Conservation (phyloP, 164 flowering plant species). For the Magnolia changhungtana region DNA sequence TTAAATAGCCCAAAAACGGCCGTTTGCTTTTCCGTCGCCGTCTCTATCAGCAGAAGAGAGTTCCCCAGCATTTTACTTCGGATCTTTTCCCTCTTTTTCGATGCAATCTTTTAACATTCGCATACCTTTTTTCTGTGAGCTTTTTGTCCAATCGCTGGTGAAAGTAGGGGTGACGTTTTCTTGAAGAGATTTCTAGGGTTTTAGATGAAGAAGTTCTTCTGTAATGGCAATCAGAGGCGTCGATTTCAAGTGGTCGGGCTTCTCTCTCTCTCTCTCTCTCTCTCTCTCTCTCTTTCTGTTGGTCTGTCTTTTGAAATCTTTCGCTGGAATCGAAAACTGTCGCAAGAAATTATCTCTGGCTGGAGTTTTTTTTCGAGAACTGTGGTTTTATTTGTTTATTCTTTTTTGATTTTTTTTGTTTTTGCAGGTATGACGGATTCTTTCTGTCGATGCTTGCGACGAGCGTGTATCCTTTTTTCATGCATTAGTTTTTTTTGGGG, state of each 20-base stretch:
- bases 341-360: not conserved
- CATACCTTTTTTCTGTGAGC: no score
- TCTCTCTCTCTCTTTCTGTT: not conserved
- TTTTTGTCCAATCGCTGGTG: no score
- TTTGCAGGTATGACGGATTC: constrained; percentile 94
- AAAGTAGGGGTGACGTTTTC: not conserved
- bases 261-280: not conserved
- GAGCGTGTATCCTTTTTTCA: constrained; percentile 79
- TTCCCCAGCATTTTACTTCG: no score
- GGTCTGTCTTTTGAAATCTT: not conserved
- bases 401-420: not conserved
- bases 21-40: no score
- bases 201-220: constrained; percentile 12
- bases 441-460: constrained; percentile 97
- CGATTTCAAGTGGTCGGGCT: constrained; percentile 79
- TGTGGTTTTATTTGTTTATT: not conserved
- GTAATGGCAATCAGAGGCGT: constrained; percentile 77
- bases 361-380: not conserved
- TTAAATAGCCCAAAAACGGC: no score
- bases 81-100: no score
- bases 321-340: not conserved
- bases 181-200: constrained; percentile 14
- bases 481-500: not conserved
- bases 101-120: no score
- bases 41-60: no score